Evolutionary conservation across 2,329 filamentous ascomycete species (phyloP).

Genomic region (Trichoderma sp.): DNA sequence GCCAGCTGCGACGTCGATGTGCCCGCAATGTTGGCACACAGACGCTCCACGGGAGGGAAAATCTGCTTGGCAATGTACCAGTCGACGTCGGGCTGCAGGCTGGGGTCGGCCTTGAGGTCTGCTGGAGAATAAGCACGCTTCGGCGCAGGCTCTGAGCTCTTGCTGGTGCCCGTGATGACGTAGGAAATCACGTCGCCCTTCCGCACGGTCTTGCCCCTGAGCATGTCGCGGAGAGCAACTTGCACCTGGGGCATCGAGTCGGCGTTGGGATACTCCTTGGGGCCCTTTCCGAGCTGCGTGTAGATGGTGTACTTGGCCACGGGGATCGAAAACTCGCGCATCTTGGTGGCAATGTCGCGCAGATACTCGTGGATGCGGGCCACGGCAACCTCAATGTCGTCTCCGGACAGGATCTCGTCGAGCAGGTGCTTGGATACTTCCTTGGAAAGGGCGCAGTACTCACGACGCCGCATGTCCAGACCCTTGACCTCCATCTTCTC

Average conservation of each 20-base stretch:
- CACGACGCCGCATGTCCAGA: slow-evolving; percentile 94
- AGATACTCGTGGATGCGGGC: slow-evolving; percentile 93
- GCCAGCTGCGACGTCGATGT: slow-evolving; percentile 89
- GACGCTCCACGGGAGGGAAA: slow-evolving; percentile 93
- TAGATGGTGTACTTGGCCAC: slow-evolving; percentile 93
- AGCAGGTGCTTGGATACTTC: slow-evolving; percentile 88
- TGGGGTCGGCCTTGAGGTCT: slow-evolving; percentile 76
- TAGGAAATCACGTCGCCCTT: slow-evolving; percentile 97
- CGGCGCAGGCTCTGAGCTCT: slow-evolving; percentile 69
- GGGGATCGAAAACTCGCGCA: slow-evolving; percentile 78
- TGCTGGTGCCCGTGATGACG: slow-evolving; percentile 78
- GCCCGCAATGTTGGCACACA: slow-evolving; percentile 92
- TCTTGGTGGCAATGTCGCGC: slow-evolving; percentile 77
- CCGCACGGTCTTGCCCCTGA: slow-evolving; percentile 82
- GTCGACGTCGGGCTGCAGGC: slow-evolving; percentile 85
- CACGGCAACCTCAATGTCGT: slow-evolving; percentile 85
- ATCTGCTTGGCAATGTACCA: slow-evolving; percentile 99
- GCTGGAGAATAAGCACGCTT: slow-evolving; percentile 88
- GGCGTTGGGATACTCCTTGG: slow-evolving; percentile 90
- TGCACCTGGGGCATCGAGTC: slow-evolving; percentile 97
- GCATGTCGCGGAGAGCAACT: slow-evolving; percentile 85
- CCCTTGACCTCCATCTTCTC: slow-evolving; percentile 98
- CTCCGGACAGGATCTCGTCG: slow-evolving; percentile 92
- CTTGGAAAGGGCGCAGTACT: slow-evolving; percentile 94
- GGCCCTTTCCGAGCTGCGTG: slow-evolving; percentile 93